phyloP scores from a whole-genome alignment of 371 early-diverging fungal genomes.

The Apophysomyces ossiformis region DNA sequence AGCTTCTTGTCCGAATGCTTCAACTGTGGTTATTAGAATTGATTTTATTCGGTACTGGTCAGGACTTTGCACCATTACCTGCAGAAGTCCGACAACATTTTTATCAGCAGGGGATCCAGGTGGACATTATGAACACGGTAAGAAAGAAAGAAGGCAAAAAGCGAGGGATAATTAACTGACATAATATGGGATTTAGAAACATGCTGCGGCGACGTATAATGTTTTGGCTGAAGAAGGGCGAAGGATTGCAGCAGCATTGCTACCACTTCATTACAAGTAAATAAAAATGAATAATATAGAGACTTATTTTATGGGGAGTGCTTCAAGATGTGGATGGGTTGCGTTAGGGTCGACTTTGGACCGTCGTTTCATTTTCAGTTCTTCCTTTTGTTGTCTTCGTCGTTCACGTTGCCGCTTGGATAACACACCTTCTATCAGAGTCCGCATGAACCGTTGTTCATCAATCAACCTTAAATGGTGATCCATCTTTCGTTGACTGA shows the following conservation, averaged over 20 bases:
- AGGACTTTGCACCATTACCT: slow-evolving; percentile 57
- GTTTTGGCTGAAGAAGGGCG: slow-evolving; percentile 68
- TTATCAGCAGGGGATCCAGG: slow-evolving; percentile 60
- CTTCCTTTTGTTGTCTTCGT: slow-evolving; percentile 8
- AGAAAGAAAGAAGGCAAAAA: slow-evolving; percentile 16
- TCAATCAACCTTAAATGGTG: slow-evolving; percentile 34
- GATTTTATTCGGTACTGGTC: slow-evolving; percentile 62
- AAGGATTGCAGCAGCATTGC: slow-evolving; percentile 60
- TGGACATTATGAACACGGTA: slow-evolving; percentile 70
- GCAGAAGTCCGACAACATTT: slow-evolving; percentile 55
- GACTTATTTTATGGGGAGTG: background rate
- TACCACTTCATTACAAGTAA: slow-evolving; percentile 43
- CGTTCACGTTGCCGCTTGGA: slow-evolving; percentile 33
- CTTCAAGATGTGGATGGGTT: background rate
- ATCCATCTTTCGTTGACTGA: slow-evolving; percentile 35
- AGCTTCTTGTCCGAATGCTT: background rate
- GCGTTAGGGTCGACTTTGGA: background rate
- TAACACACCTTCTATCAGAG: slow-evolving; percentile 45
- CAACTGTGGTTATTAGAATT: slow-evolving; percentile 39
- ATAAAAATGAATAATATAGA: slow-evolving; percentile 1
- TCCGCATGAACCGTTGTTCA: slow-evolving; percentile 45
- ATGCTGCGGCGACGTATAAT: slow-evolving; percentile 67
- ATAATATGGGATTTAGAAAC: slow-evolving; percentile 43
- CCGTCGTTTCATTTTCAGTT: background rate
- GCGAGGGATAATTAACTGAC: background rate